These are phyloP conservation scores for Lecanosticta acicola DNA, from an alignment of 2,329 filamentous ascomycete species.

Conservation along the genomic window DNA sequence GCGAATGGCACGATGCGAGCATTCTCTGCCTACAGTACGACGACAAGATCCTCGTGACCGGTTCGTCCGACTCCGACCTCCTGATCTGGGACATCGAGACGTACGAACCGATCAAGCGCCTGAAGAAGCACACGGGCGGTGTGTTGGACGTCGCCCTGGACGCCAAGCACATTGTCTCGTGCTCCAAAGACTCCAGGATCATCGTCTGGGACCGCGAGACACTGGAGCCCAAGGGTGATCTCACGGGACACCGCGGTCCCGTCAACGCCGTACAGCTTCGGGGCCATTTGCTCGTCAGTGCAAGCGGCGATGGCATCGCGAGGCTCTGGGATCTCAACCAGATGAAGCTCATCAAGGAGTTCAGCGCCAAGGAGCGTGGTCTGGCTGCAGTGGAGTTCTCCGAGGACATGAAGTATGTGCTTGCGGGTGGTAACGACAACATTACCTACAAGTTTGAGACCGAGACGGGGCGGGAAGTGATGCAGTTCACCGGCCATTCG, in stretches of 20 bases:
- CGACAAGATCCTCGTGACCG: constrained; percentile 84
- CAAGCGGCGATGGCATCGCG: constrained; percentile 85
- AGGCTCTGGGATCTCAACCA: constrained; percentile 94
- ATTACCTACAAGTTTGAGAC: constrained; percentile 95
- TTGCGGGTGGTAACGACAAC: constrained; percentile 91
- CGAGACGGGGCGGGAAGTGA: constrained; percentile 76
- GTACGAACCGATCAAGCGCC: constrained; percentile 72
- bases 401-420: constrained; percentile 87
- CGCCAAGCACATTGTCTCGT: constrained; percentile 86
- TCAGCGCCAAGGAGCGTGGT: constrained; percentile 83
- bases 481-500: constrained; percentile 74
- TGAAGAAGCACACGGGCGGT: constrained; percentile 74
- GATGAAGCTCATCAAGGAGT: constrained; percentile 83
- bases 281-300: constrained; percentile 86
- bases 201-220: constrained; percentile 89
- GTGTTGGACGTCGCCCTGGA: constrained; percentile 94
- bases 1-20: constrained; percentile 75
- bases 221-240: constrained; percentile 66
- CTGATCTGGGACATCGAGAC: constrained; percentile 84
- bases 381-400: constrained; percentile 94
- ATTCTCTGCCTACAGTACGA: constrained; percentile 96
- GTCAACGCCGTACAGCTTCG: constrained; percentile 96
- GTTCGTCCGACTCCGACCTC: constrained; percentile 85
- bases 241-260: constrained; percentile 80
- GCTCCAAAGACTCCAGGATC: constrained; percentile 91